These are phyloP conservation scores for Decorospora gaudefroyi DNA, from an alignment of 2,329 filamentous ascomycete species.

Conservation along the genomic window DNA sequence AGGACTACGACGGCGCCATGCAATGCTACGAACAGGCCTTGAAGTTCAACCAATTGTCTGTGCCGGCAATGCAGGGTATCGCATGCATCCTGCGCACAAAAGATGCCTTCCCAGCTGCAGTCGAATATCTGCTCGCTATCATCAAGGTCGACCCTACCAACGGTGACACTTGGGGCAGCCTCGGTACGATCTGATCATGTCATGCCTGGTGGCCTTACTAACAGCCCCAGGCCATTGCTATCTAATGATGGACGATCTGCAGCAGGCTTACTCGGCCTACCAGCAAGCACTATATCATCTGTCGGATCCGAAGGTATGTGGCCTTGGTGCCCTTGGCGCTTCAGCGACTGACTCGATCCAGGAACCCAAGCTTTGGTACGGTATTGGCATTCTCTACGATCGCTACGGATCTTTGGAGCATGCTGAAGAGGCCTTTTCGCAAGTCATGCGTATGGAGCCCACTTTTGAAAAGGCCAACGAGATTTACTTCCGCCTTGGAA, in stretches of 20 bases:
- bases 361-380: slow-evolving; percentile 98
- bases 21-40: slow-evolving; percentile 88
- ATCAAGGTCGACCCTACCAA: slow-evolving; percentile 86
- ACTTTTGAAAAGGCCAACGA: slow-evolving; percentile 98
- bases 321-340: slow-evolving; percentile 8
- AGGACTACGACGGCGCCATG: slow-evolving; percentile 86
- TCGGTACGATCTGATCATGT: slow-evolving; percentile 63
- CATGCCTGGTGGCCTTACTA: slow-evolving; percentile 8
- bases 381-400: slow-evolving; percentile 96
- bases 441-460: slow-evolving; percentile 98
- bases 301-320: slow-evolving; percentile 80
- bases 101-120: slow-evolving; percentile 90
- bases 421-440: slow-evolving; percentile 95
- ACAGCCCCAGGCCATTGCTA: slow-evolving; percentile 80
- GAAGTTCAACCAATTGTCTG: slow-evolving; percentile 83
- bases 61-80: slow-evolving; percentile 91
- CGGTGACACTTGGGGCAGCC: slow-evolving; percentile 94
- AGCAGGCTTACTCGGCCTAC: slow-evolving; percentile 95
- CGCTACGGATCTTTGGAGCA: slow-evolving; percentile 95
- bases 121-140: slow-evolving; percentile 90
- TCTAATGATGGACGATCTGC: slow-evolving; percentile 97
- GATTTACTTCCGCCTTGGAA: slow-evolving; percentile 98
- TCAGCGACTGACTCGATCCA: slow-evolving; percentile 41
- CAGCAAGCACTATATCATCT: slow-evolving; percentile 94
- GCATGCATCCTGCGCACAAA: slow-evolving; percentile 87